phyloP scores from a whole-genome alignment of 2,329 filamentous ascomycete genomes.

The Venturia nashicola region DNA sequence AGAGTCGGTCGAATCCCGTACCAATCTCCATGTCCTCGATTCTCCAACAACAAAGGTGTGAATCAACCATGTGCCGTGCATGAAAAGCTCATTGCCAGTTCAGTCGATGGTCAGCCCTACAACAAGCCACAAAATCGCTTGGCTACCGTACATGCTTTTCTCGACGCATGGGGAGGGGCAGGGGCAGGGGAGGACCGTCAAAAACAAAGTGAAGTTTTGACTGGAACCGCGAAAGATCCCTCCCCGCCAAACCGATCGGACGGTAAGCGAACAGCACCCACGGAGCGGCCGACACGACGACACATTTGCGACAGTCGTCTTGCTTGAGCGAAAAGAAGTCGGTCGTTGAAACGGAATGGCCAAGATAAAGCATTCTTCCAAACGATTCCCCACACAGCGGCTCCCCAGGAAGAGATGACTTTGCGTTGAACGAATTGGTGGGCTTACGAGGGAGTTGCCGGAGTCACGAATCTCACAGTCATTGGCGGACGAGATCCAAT shows the following conservation, averaged over 20 bases:
- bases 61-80: slow-evolving; percentile 1
- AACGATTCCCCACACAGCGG: background rate
- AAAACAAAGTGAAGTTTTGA: background rate
- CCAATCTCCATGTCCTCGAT: background rate
- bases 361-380: background rate
- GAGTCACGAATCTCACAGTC: background rate
- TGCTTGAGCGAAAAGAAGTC: background rate
- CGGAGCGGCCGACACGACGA: background rate
- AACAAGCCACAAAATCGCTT: background rate
- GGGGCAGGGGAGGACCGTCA: background rate
- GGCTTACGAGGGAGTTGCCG: background rate
- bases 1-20: background rate
- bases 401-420: background rate
- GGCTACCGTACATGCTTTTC: slow-evolving; percentile 3
- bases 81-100: background rate
- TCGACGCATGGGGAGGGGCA: background rate
- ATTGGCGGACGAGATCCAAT: background rate
- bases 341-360: background rate
- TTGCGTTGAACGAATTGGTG: background rate
- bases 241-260: background rate
- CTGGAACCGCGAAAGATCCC: background rate
- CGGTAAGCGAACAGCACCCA: background rate
- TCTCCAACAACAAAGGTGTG: background rate
- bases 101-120: background rate
- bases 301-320: background rate